Evolutionary conservation across 2,329 filamentous ascomycete species (phyloP).

Genomic region (Aaosphaeria pasadenensis): DNA sequence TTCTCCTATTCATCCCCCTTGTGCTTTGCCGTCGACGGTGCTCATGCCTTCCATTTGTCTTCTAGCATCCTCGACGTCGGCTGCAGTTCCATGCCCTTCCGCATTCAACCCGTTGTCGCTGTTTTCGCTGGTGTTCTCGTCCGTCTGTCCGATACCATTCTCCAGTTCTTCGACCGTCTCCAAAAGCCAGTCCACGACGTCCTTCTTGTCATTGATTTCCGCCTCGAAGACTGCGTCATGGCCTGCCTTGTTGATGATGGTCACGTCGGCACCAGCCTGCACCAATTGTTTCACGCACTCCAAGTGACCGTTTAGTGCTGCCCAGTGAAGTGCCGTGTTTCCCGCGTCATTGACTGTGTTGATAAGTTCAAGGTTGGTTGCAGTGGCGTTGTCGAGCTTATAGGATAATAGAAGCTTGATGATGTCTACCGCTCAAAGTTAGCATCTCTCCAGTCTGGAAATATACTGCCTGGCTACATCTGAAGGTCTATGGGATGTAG

Average conservation of each 20-base stretch:
- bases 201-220: slow-evolving; percentile 47
- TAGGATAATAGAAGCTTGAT: slow-evolving; percentile 40
- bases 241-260: slow-evolving; percentile 76
- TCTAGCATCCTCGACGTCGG: slow-evolving; percentile 26
- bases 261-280: slow-evolving; percentile 72
- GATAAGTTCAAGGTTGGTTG: slow-evolving; percentile 47
- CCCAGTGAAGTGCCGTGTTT: slow-evolving; percentile 94
- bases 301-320: slow-evolving; percentile 83
- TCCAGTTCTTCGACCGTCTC: slow-evolving; percentile 45
- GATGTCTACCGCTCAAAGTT: slow-evolving; percentile 23
- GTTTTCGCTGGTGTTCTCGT: slow-evolving; percentile 18
- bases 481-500: too few species aligned
- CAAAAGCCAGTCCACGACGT: slow-evolving; percentile 48
- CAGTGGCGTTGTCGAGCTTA: slow-evolving; percentile 16
- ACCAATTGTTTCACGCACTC: slow-evolving; percentile 75
- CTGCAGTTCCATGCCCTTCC: background rate
- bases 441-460: slow-evolving; percentile 7
- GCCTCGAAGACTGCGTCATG: slow-evolving; percentile 59
- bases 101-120: slow-evolving; percentile 1
- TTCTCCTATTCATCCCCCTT: slow-evolving; percentile 21
- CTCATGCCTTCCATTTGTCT: slow-evolving; percentile 31
- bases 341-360: slow-evolving; percentile 74
- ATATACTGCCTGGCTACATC: too few species aligned
- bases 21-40: slow-evolving; percentile 14
- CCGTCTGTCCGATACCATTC: slow-evolving; percentile 33